Base-by-base conservation (phyloP, 441 rosid species). In the Populus tomentosa region DNA sequence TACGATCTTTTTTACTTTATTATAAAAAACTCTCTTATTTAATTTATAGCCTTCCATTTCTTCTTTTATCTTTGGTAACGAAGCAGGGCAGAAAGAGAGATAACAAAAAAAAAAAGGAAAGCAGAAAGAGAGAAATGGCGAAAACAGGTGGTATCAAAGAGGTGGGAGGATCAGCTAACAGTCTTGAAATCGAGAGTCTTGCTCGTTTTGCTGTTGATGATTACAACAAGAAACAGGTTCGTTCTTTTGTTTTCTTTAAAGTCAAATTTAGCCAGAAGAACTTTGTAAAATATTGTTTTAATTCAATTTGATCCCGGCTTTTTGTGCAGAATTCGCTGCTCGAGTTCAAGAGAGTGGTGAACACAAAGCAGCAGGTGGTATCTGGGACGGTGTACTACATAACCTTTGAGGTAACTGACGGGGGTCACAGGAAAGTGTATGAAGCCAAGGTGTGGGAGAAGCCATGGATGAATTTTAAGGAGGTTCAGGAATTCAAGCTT, bases 401-500 rank as follows among this genome's bases (percentile, higher is more conserved):
- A 61, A 94, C 94, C 0, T 3, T 94, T 66, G 95, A 90, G 89
- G 98, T 82, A 7, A 73, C 72, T 3, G 91, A 92, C 42, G 95
- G 97, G 10, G 90, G 81, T 33, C 78, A 84, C 74, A 83, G 72
- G 62, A 89, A 94, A 79, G 74, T 85, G 59, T 92, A 88, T 74
- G 95, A 91, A 83, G 97, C 97, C 74, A 91, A 94, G 85, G 88
- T 94, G 50, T 88, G 94, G 97, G 95, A 77, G 84, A 92, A 92
- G 83, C 88, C 89, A 11, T 94, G 97, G 98, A 36, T 84, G 87
- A 82, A 91, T 53, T 90, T 90, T 84, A 91, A 88, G 84, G 84
- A 91, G 86, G 82, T 91, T 78, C 91, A 90, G 80, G 91, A 87
- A 10, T 94, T 94, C 86, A 89, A 86, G 82, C 89, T 79, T 33